A percentile compares a stretch with the other conserved stretches of the same genome.
These are phyloP conservation scores for Sarocladium brachiariae DNA, from an alignment of 2,329 filamentous ascomycete genomes.

Conservation along the genomic window DNA sequence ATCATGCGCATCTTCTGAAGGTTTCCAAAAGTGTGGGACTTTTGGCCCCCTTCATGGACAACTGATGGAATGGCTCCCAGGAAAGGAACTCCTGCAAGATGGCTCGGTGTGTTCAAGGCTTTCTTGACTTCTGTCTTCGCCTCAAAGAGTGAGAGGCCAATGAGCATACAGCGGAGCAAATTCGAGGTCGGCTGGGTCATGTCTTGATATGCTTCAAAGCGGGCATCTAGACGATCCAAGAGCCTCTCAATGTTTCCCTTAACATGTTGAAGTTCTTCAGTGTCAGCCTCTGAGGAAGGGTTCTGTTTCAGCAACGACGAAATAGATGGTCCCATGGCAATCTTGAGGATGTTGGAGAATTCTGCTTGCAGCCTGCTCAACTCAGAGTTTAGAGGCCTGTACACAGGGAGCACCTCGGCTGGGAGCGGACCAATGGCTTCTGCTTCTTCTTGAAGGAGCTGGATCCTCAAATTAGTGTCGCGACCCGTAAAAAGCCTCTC, in stretches of 20 bases:
- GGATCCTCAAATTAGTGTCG: constrained; percentile 57
- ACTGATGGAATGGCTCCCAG: constrained; percentile 36
- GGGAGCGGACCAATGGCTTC: constrained; percentile 59
- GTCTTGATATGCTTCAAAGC: constrained; percentile 78
- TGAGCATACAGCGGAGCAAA: constrained; percentile 69
- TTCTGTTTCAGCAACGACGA: constrained; percentile 17
- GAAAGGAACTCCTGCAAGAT: constrained; percentile 48
- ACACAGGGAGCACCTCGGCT: constrained; percentile 57
- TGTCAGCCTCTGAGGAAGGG: constrained; percentile 12
- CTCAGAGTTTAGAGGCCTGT: constrained; percentile 62
- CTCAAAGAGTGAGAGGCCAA: constrained; percentile 62
- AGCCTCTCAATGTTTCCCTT: constrained; percentile 59
- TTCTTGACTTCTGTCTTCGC: constrained; percentile 34
- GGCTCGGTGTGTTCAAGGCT: constrained; percentile 25
- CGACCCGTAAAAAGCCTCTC: constrained; percentile 63
- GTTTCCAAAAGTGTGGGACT: constrained; percentile 11
- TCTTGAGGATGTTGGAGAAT: constrained; percentile 68
- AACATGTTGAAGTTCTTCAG: constrained; percentile 41
- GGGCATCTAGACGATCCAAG: constrained; percentile 58
- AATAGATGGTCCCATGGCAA: constrained; percentile 41
- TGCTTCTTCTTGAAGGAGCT: constrained; percentile 57
- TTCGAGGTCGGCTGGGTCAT: constrained; percentile 71
- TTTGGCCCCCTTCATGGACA: constrained; percentile 16
- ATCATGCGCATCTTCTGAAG: constrained; percentile 1
- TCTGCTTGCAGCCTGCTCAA: constrained; percentile 72